Base-by-base conservation (phyloP, 805 yeast genomes). In the Kuraishia capsulata region DNA sequence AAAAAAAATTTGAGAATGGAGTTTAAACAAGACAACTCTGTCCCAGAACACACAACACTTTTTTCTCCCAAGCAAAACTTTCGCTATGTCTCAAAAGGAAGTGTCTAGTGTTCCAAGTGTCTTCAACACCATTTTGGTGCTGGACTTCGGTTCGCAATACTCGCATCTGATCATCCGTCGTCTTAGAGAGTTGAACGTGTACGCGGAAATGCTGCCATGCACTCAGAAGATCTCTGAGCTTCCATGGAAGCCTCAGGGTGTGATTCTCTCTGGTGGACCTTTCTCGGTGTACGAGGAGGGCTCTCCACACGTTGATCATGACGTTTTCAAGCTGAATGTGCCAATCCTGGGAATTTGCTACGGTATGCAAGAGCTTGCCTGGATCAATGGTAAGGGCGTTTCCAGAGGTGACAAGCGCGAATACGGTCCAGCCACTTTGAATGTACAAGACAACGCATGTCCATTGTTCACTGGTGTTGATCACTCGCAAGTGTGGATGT, bases 161-260 rank as follows among this genome's bases (percentile, higher is more conserved):
- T 86, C 96, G 42, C 98, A 92, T 58, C 68, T 92, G 60, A 88
- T 92, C 61, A 89, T 97, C 44, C 83, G 98, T 67, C 85, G 98
- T 67, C 75, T 92, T 52, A 86, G 98, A 73, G 98, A 92, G 64
- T 85, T 89, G 72, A 88, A 92, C 62, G 90, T 92, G 49, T 92
- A 92, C 64, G 97, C 98, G 49, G 98, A 92, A 69, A 92, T 92
- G 98, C 76, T 92, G 47, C 98, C 98, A 50, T 92, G 98, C 68
- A 92, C 98, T 39, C 98, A 94, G 67, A 92, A 92, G 71, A 90
- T 92, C 57, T 60, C 81, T 39, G 97, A 90, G 50, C 74, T 92
- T 52, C 64, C 79, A 43, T 92, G 96, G 94, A 89, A 78, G 59
- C 98, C 98, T 50, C 85, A 81, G 61, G 98, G 98, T 67, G 81